Percentiles rank a stretch among this genome's conserved stretches.
phyloP scores from a whole-genome alignment of 2,329 filamentous ascomycete genomes.

The Trichoderma asperellum region DNA sequence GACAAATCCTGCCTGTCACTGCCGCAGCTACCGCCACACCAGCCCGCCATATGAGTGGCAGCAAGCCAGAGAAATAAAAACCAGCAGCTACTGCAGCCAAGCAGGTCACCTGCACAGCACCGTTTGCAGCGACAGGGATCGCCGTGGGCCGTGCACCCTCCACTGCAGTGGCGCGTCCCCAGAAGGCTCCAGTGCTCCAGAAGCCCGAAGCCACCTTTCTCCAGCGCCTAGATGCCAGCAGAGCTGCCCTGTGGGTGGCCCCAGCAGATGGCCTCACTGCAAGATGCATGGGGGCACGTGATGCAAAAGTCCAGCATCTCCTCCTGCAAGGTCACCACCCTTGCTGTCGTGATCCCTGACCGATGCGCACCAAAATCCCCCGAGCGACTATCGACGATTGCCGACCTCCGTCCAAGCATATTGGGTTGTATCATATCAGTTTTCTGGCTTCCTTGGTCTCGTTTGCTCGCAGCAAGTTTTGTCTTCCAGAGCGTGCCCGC shows the following conservation, averaged over 20 bases:
- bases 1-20: neutral
- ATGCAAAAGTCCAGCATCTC: constrained; percentile 22
- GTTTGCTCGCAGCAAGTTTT: neutral
- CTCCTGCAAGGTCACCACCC: constrained; percentile 28
- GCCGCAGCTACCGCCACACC: neutral
- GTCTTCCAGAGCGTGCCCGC: constrained; percentile 15
- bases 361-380: constrained; percentile 23
- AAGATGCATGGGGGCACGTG: constrained; percentile 23
- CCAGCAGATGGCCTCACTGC: neutral
- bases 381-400: constrained; percentile 20
- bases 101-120: constrained; percentile 34
- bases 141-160: constrained; percentile 7
- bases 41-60: constrained; percentile 1
- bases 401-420: constrained; percentile 13
- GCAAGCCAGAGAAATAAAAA: neutral
- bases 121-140: constrained; percentile 30
- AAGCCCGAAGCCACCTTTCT: neutral
- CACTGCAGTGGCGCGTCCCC: constrained; percentile 3
- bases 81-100: constrained; percentile 29
- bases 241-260: neutral
- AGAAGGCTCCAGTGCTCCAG: constrained; percentile 8
- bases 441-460: neutral
- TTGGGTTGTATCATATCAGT: constrained; percentile 18
- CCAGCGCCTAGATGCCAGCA: neutral
- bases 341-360: constrained; percentile 19